Evolutionary conservation across 2,329 filamentous ascomycete genomes (phyloP).

Genomic region (Fusarium zealandicum): DNA sequence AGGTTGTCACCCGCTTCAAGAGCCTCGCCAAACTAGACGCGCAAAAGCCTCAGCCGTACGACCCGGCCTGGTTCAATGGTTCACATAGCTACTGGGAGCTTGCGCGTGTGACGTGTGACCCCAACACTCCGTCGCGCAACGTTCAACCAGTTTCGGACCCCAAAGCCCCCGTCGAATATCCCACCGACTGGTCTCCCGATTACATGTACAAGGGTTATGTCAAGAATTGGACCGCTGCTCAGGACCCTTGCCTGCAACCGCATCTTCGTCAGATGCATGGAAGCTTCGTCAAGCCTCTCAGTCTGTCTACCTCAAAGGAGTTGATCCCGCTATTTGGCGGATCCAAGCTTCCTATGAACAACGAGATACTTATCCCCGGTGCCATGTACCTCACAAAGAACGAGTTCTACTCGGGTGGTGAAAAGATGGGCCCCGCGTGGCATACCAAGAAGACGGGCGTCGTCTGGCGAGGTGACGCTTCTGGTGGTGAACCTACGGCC

Average conservation of each 20-base stretch:
- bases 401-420: constrained; percentile 64
- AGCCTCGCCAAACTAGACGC: constrained; percentile 49
- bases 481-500: constrained; percentile 61
- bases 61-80: constrained; percentile 56
- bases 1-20: constrained; percentile 55
- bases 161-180: constrained; percentile 45
- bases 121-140: constrained; percentile 57
- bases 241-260: constrained; percentile 67
- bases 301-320: constrained; percentile 59
- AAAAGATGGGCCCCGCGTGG: constrained; percentile 64
- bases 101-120: constrained; percentile 63
- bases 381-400: constrained; percentile 70
- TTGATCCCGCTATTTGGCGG: constrained; percentile 68
- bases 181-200: constrained; percentile 44
- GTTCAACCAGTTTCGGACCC: constrained; percentile 44
- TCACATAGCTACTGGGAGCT: constrained; percentile 66
- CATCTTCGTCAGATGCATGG: constrained; percentile 60
- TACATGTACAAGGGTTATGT: constrained; percentile 59
- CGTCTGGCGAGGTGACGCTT: constrained; percentile 71
- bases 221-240: constrained; percentile 64
- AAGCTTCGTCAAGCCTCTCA: constrained; percentile 62
- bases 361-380: constrained; percentile 69
- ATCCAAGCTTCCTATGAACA: constrained; percentile 68
- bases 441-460: constrained; percentile 61
- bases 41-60: constrained; percentile 46